Base-by-base conservation (phyloP, 2,329 filamentous ascomycete species). In the Colletotrichum truncatum region DNA sequence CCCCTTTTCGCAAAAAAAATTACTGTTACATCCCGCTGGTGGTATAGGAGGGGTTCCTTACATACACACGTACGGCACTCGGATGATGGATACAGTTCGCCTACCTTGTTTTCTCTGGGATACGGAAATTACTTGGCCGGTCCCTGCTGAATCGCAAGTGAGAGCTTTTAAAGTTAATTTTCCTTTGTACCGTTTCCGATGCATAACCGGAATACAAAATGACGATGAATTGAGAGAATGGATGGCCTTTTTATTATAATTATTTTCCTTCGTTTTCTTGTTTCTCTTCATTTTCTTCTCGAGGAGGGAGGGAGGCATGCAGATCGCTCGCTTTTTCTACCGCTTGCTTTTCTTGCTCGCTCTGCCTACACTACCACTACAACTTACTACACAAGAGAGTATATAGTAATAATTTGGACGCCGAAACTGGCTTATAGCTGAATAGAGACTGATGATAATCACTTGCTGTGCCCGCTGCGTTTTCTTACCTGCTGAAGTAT, bases 1-100 rank as follows among this genome's bases (percentile, higher is more conserved):
- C 77, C 62, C 77, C 70, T 70, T 74, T 56, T 78, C 65, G 59
- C 45, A 59, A 64, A 58, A 18, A 68, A 32, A 48, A 41, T 43
- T 46, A 54, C 32, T 39, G 39, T 23, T 43, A 54, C 57, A 39
- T 53, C 43, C 26, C 32, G 39, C 34, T 36, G 34, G 45, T n/a
- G 25, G n/a, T 34, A 46, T 36, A 28, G 32, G 36, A 59, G 36
- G 54, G 28, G 3, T 45, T 30, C 34, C 46, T 38, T 23, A 25
- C 18, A 57, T 64, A 64, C 45, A 52, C 41, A 51, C n/a, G n/a
- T 21, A 57, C 38, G 48, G 14, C 18, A 45, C 38, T 43, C 54
- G 57, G 52, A 52, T 41, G 25, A 32, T 46, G 49, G 45, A 28
- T 30, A 39, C 34, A 9, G 32, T 41, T 16, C 16, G n/a, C 41